These are phyloP conservation scores for Aspergillus egyptiacus DNA, from an alignment of 495 filamentous ascomycete species.

Conservation along the genomic window DNA sequence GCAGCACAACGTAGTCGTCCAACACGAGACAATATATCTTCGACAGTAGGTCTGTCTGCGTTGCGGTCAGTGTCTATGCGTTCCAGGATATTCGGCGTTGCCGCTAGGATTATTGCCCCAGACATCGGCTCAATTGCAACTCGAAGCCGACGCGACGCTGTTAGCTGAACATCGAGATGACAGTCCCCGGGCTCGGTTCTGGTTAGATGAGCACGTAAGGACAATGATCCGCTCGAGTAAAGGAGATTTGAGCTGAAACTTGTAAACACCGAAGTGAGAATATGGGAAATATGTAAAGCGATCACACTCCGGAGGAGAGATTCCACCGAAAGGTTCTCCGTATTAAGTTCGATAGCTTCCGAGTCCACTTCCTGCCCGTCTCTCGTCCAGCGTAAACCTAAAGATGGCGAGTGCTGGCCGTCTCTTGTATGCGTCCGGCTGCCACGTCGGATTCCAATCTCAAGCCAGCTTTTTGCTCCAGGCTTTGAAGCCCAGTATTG, in stretches of 20 bases:
- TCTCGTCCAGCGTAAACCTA: slow-evolving; percentile 80
- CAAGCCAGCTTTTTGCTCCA: slow-evolving; percentile 77
- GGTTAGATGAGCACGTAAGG: slow-evolving; percentile 49
- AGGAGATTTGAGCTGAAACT: slow-evolving; percentile 51
- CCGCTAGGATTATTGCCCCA: slow-evolving; percentile 35
- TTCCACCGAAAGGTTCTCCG: slow-evolving; percentile 63
- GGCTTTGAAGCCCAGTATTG: slow-evolving; percentile 79
- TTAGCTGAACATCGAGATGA: slow-evolving; percentile 61
- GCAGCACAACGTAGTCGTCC: slow-evolving; percentile 52
- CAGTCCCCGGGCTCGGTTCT: slow-evolving; percentile 59
- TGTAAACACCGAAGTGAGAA: slow-evolving; percentile 55
- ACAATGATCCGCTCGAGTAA: slow-evolving; percentile 50
- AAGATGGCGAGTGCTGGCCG: slow-evolving; percentile 28
- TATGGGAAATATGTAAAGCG: slow-evolving; percentile 62
- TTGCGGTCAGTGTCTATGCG: slow-evolving; percentile 33
- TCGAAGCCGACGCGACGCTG: slow-evolving; percentile 48
- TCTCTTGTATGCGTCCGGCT: slow-evolving; percentile 24
- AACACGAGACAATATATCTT: slow-evolving; percentile 48
- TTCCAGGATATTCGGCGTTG: slow-evolving; percentile 41
- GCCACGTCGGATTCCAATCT: slow-evolving; percentile 72
- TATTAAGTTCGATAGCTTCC: slow-evolving; percentile 57
- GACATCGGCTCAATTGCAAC: slow-evolving; percentile 62
- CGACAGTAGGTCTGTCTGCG: slow-evolving; percentile 42
- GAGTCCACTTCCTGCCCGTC: slow-evolving; percentile 67
- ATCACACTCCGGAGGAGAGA: slow-evolving; percentile 65